Evolutionary conservation across 306 rosid genomes (phyloP).

Genomic region (Lathyrus sativus): DNA sequence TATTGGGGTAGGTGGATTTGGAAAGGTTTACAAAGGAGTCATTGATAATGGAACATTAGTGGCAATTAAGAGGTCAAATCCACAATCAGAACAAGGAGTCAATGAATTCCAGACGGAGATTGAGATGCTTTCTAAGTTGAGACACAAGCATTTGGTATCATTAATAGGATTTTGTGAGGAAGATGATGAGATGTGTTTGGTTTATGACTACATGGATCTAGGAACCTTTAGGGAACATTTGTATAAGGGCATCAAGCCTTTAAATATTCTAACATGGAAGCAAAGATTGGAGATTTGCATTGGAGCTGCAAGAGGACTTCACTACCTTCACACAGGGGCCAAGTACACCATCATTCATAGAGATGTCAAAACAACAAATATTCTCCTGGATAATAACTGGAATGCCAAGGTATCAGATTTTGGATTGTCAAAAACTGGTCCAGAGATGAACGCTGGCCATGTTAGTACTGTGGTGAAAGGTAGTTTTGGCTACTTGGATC

Average conservation of each 20-base stretch:
- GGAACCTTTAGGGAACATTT: constrained; percentile 63
- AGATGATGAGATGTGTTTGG: constrained; percentile 55
- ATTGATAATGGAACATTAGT: constrained; percentile 50
- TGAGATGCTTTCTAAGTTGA: constrained; percentile 65
- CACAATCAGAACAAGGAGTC: constrained; percentile 65
- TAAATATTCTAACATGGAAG: constrained; percentile 51
- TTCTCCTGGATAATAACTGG: constrained; percentile 63
- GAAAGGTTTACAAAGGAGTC: constrained; percentile 61
- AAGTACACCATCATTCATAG: constrained; percentile 66
- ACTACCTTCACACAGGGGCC: constrained; percentile 67
- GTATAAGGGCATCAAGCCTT: constrained; percentile 50
- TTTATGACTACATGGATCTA: constrained; percentile 58
- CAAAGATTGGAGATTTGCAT: constrained; percentile 63
- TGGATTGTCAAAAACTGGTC: constrained; percentile 67
- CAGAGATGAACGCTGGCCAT: constrained; percentile 48
- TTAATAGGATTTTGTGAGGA: constrained; percentile 65
- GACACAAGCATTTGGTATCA: constrained; percentile 66
- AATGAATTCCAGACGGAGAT: constrained; percentile 60
- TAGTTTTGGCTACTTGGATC: constrained; percentile 65
- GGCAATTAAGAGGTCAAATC: constrained; percentile 59
- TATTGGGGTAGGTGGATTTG: constrained; percentile 69
- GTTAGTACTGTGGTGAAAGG: constrained; percentile 68
- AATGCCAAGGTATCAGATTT: constrained; percentile 65
- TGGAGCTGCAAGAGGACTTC: constrained; percentile 67
- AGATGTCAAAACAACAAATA: constrained; percentile 65